These are phyloP conservation scores for Naematelia aurantialba DNA, from an alignment of 768 basidiomycete genomes.

Conservation along the genomic window DNA sequence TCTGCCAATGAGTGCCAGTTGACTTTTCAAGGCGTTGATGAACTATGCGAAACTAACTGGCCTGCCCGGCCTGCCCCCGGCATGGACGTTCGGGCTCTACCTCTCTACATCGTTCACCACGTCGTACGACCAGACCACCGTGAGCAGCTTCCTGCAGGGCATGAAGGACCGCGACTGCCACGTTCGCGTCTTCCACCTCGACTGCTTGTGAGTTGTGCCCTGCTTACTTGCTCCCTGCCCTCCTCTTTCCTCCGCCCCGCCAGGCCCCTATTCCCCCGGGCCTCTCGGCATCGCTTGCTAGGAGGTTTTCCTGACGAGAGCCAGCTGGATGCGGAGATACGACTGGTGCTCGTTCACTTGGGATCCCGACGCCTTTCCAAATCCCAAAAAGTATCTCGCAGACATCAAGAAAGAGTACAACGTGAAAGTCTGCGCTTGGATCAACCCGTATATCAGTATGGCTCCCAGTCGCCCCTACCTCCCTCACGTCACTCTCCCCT, in stretches of 20 bases:
- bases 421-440: slow-evolving; percentile 71
- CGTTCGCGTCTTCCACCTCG: slow-evolving; percentile 70
- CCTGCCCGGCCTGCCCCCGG: slow-evolving; percentile 56
- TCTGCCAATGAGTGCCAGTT: neutral
- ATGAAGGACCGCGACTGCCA: slow-evolving; percentile 55
- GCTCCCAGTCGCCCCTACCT: slow-evolving; percentile 48
- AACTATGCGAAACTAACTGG: slow-evolving; percentile 34
- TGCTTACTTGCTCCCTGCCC: neutral
- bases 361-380: slow-evolving; percentile 70
- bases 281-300: too few relatives aligned
- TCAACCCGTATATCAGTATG: slow-evolving; percentile 69
- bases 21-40: slow-evolving; percentile 16
- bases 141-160: slow-evolving; percentile 66
- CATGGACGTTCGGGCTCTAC: slow-evolving; percentile 76
- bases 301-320: neutral
- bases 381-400: slow-evolving; percentile 62
- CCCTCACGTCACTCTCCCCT: slow-evolving; percentile 1
- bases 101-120: slow-evolving; percentile 74
- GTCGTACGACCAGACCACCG: slow-evolving; percentile 61
- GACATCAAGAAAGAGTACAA: slow-evolving; percentile 54
- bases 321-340: slow-evolving; percentile 45
- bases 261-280: neutral
- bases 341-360: slow-evolving; percentile 60
- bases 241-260: neutral
- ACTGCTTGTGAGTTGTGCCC: slow-evolving; percentile 53